These are phyloP conservation scores for Tylopilus sp. DNA, from an alignment of 768 basidiomycete species.

Conservation along the genomic window DNA sequence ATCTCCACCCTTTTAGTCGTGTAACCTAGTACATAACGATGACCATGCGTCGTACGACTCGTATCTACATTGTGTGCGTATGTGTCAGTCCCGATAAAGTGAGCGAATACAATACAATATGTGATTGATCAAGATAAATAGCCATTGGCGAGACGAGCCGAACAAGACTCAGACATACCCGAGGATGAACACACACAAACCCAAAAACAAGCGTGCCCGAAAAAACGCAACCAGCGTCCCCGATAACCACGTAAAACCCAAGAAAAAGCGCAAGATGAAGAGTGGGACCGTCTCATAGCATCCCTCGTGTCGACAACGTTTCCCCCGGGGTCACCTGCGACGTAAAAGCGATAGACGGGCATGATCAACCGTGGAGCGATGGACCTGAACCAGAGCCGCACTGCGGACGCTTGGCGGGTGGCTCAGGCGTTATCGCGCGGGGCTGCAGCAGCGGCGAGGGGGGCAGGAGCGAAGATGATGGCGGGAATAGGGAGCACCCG, in stretches of 20 bases:
- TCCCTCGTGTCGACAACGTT: slow-evolving; percentile 28
- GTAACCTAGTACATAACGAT: slow-evolving; percentile 10
- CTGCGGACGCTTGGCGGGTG: slow-evolving; percentile 5
- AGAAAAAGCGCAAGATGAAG: slow-evolving; percentile 9
- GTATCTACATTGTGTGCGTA: slow-evolving; percentile 7
- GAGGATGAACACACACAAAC: background rate
- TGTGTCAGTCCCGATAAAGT: slow-evolving; percentile 13
- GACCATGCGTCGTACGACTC: slow-evolving; percentile 12
- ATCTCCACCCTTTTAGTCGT: slow-evolving; percentile 6
- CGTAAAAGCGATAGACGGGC: slow-evolving; percentile 23
- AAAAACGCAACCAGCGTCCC: background rate
- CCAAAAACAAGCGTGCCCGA: background rate
- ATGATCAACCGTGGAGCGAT: slow-evolving; percentile 13
- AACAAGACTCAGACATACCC: slow-evolving; percentile 8
- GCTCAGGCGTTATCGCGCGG: slow-evolving; percentile 18
- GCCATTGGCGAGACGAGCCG: background rate
- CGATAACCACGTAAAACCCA: slow-evolving; percentile 10
- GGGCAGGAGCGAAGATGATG: slow-evolving; percentile 12
- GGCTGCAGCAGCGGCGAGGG: slow-evolving; percentile 24
- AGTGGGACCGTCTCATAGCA: background rate
- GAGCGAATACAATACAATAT: slow-evolving; percentile 15
- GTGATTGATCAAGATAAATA: slow-evolving; percentile 19
- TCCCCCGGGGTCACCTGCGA: slow-evolving; percentile 10
- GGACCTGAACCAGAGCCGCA: slow-evolving; percentile 11
- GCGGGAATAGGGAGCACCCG: slow-evolving; percentile 6